Evolutionary conservation across 441 rosid species (phyloP).

Genomic region (Eruca vesicaria): DNA sequence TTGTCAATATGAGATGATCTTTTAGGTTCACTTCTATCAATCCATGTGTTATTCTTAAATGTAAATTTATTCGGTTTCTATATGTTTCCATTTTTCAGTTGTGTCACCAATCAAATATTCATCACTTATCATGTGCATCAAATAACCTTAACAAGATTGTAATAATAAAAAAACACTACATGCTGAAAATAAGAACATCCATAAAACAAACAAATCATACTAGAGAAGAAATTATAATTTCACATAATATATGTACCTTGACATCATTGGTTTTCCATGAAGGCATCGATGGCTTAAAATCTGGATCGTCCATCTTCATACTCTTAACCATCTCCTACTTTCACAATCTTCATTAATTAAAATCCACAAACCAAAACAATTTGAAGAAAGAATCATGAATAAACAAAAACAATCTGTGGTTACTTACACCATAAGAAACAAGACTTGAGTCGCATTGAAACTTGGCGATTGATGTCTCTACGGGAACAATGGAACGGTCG

Average conservation of each 20-base stretch:
- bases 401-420: neutral
- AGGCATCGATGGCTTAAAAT: constrained; percentile 60
- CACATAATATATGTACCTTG: constrained; percentile 48
- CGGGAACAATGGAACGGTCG: constrained; percentile 52
- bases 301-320: constrained; percentile 60
- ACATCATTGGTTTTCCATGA: constrained; percentile 87
- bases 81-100: neutral
- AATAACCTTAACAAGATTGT: too few relatives aligned
- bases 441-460: constrained; percentile 39
- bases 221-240: neutral
- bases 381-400: neutral
- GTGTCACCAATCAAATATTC: neutral
- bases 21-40: neutral
- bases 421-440: constrained; percentile 55
- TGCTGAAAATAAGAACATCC: too few relatives aligned
- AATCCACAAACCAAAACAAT: neutral
- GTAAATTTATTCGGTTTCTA: neutral
- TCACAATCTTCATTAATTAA: constrained; percentile 4
- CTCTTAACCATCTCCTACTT: constrained; percentile 55
- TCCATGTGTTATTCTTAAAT: neutral
- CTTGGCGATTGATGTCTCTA: constrained; percentile 47
- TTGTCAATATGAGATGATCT: neutral
- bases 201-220: too few relatives aligned
- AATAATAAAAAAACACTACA: too few relatives aligned
- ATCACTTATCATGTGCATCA: too few relatives aligned